Percentiles rank a stretch among this genome's conserved stretches.
Conservation (phyloP, 805 yeast species). For the Sungouiozyma intestinalis region DNA sequence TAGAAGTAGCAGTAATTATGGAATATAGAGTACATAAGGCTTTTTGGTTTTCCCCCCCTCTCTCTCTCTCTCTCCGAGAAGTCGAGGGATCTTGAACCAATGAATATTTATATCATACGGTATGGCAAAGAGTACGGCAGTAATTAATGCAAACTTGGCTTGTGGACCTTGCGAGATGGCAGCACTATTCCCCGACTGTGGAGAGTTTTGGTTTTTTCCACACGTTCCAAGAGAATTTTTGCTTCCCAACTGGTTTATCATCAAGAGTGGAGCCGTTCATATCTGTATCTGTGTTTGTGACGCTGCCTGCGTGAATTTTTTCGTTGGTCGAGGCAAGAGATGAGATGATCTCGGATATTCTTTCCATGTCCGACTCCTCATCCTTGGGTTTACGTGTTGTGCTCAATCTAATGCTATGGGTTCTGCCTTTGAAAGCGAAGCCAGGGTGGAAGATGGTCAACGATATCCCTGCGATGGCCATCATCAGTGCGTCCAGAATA, state of each 20-base stretch:
- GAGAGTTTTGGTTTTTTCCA: not conserved
- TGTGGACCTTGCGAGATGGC: too few species aligned
- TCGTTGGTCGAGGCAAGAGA: not conserved
- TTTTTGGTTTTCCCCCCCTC: too few species aligned
- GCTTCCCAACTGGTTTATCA: not conserved
- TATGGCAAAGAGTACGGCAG: not conserved
- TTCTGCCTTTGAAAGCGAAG: slow-evolving; percentile 34
- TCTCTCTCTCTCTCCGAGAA: too few species aligned
- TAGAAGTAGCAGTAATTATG: too few species aligned
- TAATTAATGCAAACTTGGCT: not conserved
- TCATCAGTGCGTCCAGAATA: slow-evolving; percentile 53
- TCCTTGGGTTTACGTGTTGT: not conserved
- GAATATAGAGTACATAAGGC: too few species aligned
- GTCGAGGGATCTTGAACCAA: too few species aligned
- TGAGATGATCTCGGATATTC: not conserved
- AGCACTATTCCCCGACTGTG: not conserved
- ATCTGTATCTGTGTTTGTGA: not conserved
- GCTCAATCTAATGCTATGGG: not conserved
- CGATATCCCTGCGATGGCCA: slow-evolving; percentile 37
- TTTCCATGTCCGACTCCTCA: not conserved
- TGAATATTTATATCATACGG: too few species aligned
- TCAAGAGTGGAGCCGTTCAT: not conserved
- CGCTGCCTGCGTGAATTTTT: not conserved
- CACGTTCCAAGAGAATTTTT: not conserved
- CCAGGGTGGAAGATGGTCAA: slow-evolving; percentile 58